phyloP scores from a whole-genome alignment of 2,329 filamentous ascomycete species.

The Trichoderma aggressivum region DNA sequence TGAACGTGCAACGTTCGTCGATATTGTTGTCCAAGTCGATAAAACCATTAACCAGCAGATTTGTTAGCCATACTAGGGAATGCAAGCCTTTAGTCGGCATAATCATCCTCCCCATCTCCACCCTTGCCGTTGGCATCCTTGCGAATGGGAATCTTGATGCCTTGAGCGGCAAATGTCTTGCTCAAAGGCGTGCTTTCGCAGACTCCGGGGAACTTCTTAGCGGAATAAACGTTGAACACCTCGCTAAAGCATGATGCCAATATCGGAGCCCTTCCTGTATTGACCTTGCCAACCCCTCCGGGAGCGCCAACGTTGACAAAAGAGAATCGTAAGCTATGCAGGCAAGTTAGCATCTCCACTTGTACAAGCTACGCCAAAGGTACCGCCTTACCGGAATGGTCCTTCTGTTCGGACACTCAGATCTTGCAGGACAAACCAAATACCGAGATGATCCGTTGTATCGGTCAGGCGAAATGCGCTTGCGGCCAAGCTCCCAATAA shows the following conservation, averaged over 20 bases:
- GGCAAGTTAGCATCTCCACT: slow-evolving; percentile 21
- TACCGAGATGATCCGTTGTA: slow-evolving; percentile 73
- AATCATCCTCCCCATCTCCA: slow-evolving; percentile 52
- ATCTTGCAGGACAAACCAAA: slow-evolving; percentile 97
- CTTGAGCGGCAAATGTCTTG: slow-evolving; percentile 88
- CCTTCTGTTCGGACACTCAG: slow-evolving; percentile 92
- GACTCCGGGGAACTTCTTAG: slow-evolving; percentile 97
- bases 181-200: slow-evolving; percentile 89
- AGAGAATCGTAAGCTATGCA: slow-evolving; percentile 57
- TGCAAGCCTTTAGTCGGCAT: slow-evolving; percentile 29
- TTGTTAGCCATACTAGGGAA: neutral
- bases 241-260: slow-evolving; percentile 85
- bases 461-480: slow-evolving; percentile 85
- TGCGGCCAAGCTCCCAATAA: slow-evolving; percentile 87
- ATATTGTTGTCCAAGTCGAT: neutral
- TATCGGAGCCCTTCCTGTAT: slow-evolving; percentile 73
- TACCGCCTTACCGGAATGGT: slow-evolving; percentile 66
- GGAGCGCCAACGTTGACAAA: slow-evolving; percentile 78
- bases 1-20: neutral
- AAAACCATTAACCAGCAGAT: neutral
- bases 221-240: slow-evolving; percentile 88
- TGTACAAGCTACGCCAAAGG: neutral
- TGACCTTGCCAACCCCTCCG: slow-evolving; percentile 50
- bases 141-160: slow-evolving; percentile 93
- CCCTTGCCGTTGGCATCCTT: slow-evolving; percentile 68